These are phyloP conservation scores for Multifurca ochricompacta DNA, from an alignment of 768 basidiomycete species.

Conservation along the genomic window DNA sequence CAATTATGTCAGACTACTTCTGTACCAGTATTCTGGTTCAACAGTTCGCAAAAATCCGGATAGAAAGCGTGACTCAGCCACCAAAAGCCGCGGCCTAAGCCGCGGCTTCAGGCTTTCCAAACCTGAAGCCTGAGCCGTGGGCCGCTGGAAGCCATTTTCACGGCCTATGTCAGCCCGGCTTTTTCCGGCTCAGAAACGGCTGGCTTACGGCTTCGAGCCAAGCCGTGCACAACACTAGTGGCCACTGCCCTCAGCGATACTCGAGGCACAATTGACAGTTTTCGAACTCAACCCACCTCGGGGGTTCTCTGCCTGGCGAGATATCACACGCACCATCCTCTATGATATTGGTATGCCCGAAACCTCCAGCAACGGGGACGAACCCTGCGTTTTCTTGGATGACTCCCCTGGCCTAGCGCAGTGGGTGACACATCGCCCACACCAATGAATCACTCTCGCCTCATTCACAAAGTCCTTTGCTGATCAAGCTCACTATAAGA, in stretches of 20 bases:
- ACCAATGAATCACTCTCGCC: conserved; percentile 1
- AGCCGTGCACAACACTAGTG: too few relatives aligned
- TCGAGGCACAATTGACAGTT: neutral
- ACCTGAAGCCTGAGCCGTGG: too few relatives aligned
- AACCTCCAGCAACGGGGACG: neutral
- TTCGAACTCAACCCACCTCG: conserved; percentile 7
- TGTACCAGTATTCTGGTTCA: too few relatives aligned
- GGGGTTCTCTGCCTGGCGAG: conserved; percentile 13
- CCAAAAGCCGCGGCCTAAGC: too few relatives aligned
- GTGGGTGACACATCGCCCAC: neutral
- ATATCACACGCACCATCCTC: conserved; percentile 5
- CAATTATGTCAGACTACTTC: too few relatives aligned
- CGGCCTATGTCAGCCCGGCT: too few relatives aligned
- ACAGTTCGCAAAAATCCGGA: too few relatives aligned
- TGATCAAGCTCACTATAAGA: conserved; percentile 3
- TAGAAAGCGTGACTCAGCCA: too few relatives aligned
- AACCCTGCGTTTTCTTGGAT: neutral
- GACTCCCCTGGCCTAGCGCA: conserved; percentile 1
- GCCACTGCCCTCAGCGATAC: neutral
- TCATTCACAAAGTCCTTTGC: conserved; percentile 8
- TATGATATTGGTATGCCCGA: neutral
- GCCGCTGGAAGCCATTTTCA: too few relatives aligned
- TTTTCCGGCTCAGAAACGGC: too few relatives aligned
- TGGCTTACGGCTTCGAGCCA: too few relatives aligned
- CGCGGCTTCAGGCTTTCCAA: too few relatives aligned